Conservation (phyloP, 805 yeast species). For the Candida nemodendra region DNA sequence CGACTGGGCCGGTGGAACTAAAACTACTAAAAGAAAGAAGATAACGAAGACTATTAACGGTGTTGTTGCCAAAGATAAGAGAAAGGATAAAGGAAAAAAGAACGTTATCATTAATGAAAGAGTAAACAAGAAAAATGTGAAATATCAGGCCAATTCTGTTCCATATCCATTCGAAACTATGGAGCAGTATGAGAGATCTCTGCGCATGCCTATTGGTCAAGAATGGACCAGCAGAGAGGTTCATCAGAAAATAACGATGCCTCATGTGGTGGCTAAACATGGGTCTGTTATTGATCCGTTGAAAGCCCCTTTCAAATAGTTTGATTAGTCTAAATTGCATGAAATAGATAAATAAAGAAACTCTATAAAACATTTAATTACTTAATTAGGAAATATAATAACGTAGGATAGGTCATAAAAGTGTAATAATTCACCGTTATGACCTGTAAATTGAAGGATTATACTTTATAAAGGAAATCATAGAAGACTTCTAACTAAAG, state of each 20-base stretch:
- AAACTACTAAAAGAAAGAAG: constrained; percentile 45
- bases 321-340: constrained; percentile 1
- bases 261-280: constrained; percentile 79
- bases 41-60: constrained; percentile 75
- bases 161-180: constrained; percentile 92
- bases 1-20: constrained; percentile 82
- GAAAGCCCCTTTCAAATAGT: constrained; percentile 72
- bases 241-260: constrained; percentile 86
- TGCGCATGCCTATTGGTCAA: constrained; percentile 95
- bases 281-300: constrained; percentile 91
- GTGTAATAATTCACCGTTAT: too few relatives aligned
- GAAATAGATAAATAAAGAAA: constrained; percentile 5
- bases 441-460: too few relatives aligned
- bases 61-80: constrained; percentile 63
- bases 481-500: too few relatives aligned
- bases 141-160: constrained; percentile 84
- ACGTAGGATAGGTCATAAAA: too few relatives aligned
- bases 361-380: too few relatives aligned
- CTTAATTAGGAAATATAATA: too few relatives aligned
- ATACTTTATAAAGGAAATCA: too few relatives aligned
- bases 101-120: constrained; percentile 89
- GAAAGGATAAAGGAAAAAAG: constrained; percentile 73
- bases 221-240: constrained; percentile 92
- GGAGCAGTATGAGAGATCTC: constrained; percentile 92
- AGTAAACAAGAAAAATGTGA: constrained; percentile 77